Evolutionary conservation across 331 rosid species (phyloP), one percentile per base, ranked within the genome.

Genomic region (Telfairia occidentalis): DNA sequence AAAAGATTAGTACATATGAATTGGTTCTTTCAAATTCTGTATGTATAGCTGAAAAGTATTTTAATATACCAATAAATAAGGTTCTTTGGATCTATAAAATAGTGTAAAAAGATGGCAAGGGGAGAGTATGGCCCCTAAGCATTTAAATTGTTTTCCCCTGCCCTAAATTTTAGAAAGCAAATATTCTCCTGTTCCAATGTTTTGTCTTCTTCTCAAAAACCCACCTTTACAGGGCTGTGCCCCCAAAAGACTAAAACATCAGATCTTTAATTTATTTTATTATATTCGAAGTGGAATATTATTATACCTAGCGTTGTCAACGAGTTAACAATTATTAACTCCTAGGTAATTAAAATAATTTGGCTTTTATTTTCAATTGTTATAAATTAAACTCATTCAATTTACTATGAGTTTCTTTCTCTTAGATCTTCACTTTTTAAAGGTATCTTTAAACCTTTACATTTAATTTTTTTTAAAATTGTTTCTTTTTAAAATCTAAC

Each of bases 151-250:
- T 0, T 70, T 69, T 46, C 12, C 76, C 85, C 78, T 84, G 87
- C 72, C 84, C 85, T 82, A 78, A 59, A 70, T 75, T 85, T 84
- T 80, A 84, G 89, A 87, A 82, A 87, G 89, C 92, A 87, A 49
- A 73, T 73, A 73, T 73, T 73, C 76, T 34, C 64, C 82, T 85
- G 87, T 88, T 87, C 71, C 85, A 54, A 71, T 71, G 70, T 77
- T 79, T 88, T 88, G 94, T 90, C 92, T 85, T 73, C 86, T 90
- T 84, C 87, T 83, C 45, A 45, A 70, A 70, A 74, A 66, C 73
- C 72, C 76, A 52, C 84, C 78, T 85, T 86, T 80, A 79, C 78
- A 81, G 64, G 76, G 73, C 73, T 53, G 75, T 60, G 80, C 60
- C 64, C 19, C 77, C 40, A 79, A 66, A 55, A 60, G 58, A 75